phyloP scores from a whole-genome alignment of 2,329 filamentous ascomycete species.

The Neopestalotiopsis rosae region DNA sequence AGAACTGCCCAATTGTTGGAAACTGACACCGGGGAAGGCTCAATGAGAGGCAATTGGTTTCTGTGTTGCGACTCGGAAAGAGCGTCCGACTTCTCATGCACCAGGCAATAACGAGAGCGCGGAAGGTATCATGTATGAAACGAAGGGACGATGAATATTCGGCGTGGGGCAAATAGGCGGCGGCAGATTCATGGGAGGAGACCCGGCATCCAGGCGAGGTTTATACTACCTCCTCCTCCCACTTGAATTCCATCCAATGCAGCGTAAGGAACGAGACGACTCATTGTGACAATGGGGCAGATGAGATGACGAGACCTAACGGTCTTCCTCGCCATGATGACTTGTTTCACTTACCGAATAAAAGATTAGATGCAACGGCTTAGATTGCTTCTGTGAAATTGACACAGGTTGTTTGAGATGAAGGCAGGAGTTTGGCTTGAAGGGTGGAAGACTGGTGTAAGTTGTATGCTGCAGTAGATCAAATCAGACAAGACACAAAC shows the following conservation, averaged over 20 bases:
- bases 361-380: not conserved
- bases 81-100: not conserved
- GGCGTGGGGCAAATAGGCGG: not conserved
- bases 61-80: not conserved
- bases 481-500: conserved; percentile 4
- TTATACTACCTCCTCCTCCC: not conserved
- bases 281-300: not conserved
- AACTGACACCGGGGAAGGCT: not conserved
- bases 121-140: conserved; percentile 2
- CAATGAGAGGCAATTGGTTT: not conserved
- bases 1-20: not conserved
- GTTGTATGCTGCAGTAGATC: conserved; percentile 7
- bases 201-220: not conserved
- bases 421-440: not conserved
- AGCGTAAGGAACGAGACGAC: not conserved
- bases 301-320: not conserved
- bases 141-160: not conserved
- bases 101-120: not conserved
- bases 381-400: not conserved
- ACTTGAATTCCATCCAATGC: not conserved
- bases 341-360: not conserved
- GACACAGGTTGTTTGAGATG: conserved; percentile 1
- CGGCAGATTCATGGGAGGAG: not conserved
- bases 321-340: not conserved
- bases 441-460: not conserved